Conservation (phyloP, 306 rosid species). For the Rubus parviflorus region DNA sequence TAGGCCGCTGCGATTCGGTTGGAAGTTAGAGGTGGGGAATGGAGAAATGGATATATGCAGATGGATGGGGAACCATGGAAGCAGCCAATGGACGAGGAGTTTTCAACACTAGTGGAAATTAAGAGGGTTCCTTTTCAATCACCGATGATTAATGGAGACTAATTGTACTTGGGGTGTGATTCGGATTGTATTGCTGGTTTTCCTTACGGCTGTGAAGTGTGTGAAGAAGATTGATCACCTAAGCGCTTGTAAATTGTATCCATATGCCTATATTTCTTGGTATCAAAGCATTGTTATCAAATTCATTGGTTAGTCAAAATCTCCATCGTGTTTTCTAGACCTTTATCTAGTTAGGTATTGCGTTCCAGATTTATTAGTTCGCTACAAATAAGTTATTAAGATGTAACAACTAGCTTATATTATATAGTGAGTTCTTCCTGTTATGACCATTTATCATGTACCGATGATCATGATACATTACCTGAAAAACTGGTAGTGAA, state of each 20-base stretch:
- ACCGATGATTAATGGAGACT: constrained; percentile 62
- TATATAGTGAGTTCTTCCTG: too few species aligned
- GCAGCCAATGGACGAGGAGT: constrained; percentile 67
- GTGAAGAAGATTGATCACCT: neutral
- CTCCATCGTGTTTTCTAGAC: neutral
- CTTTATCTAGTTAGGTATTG: neutral
- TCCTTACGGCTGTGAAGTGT: neutral
- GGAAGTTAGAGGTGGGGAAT: constrained; percentile 90
- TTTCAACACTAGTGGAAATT: constrained; percentile 81
- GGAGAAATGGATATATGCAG: constrained; percentile 79
- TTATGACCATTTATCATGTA: too few species aligned
- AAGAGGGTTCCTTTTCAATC: constrained; percentile 86
- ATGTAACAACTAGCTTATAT: neutral
- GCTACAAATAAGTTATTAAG: neutral
- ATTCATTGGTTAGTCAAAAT: neutral
- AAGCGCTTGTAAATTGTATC: constrained; percentile 27
- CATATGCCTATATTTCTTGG: neutral
- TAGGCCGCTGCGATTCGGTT: constrained; percentile 92
- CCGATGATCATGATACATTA: too few species aligned
- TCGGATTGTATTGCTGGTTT: neutral
- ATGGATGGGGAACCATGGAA: constrained; percentile 99
- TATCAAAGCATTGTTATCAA: constrained; percentile 2
- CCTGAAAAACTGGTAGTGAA: too few species aligned
- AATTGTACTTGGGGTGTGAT: constrained; percentile 21
- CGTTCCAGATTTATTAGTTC: neutral